Conservation (phyloP, 169 alveolate genomes). For the Besnoitia besnoiti region DNA sequence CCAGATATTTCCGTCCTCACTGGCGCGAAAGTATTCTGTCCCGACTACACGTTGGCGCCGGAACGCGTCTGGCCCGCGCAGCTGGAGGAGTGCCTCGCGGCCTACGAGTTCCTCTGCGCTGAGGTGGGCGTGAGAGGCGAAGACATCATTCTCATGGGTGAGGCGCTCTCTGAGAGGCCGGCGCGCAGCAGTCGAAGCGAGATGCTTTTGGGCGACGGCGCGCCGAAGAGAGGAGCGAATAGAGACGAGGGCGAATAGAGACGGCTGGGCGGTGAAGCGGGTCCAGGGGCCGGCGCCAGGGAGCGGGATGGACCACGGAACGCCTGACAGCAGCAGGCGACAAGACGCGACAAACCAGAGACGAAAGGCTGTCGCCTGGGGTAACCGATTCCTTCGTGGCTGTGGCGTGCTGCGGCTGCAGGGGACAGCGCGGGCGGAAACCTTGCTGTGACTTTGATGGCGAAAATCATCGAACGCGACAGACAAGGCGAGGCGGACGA, state of each 20-base stretch:
- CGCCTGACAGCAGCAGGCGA: too few relatives aligned
- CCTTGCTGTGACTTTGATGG: constrained; percentile 46
- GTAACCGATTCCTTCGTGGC: too few relatives aligned
- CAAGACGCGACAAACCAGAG: too few relatives aligned
- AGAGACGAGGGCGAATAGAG: too few relatives aligned
- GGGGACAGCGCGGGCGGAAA: constrained; percentile 75
- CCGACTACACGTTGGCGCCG: constrained; percentile 50
- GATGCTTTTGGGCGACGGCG: too few relatives aligned
- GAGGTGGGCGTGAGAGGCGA: background rate
- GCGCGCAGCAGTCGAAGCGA: too few relatives aligned
- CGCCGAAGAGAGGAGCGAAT: too few relatives aligned
- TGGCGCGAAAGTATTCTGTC: constrained; percentile 41
- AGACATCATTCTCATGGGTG: constrained; percentile 41
- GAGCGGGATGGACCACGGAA: too few relatives aligned
- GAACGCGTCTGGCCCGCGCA: constrained; percentile 47
- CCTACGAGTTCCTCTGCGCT: constrained; percentile 24
- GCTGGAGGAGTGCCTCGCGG: constrained; percentile 28
- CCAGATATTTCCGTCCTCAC: constrained; percentile 40
- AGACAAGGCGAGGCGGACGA: background rate
- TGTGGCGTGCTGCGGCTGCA: too few relatives aligned
- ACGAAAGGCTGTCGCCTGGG: too few relatives aligned
- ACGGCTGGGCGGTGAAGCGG: too few relatives aligned
- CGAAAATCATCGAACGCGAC: background rate
- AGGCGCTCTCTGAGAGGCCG: constrained; percentile 1
- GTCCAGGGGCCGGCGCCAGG: too few relatives aligned